phyloP scores from a whole-genome alignment of 1,139 yeast genomes.

The Pichia sp. region DNA sequence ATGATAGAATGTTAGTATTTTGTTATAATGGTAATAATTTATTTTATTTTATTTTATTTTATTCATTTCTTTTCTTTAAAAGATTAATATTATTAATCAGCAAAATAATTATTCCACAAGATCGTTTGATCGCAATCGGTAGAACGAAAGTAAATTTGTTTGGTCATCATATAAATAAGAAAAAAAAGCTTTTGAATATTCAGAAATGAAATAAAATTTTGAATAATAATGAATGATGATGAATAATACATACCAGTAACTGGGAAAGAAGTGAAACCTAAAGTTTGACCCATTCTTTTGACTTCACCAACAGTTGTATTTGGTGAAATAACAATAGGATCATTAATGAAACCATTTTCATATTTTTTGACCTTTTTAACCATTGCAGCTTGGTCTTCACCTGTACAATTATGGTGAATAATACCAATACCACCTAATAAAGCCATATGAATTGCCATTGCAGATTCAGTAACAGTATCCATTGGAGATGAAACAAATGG shows the following conservation, averaged over 20 bases:
- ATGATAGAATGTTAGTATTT: slow-evolving; percentile 7
- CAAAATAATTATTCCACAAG: slow-evolving; percentile 70
- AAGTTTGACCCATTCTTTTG: slow-evolving; percentile 57
- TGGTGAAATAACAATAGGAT: slow-evolving; percentile 84
- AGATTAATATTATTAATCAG: slow-evolving; percentile 31
- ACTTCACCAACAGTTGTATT: slow-evolving; percentile 74
- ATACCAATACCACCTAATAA: slow-evolving; percentile 98
- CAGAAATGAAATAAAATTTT: neutral
- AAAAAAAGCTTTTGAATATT: slow-evolving; percentile 4
- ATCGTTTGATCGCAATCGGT: slow-evolving; percentile 97
- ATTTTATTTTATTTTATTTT: neutral
- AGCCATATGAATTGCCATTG: slow-evolving; percentile 99
- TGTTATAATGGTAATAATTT: neutral
- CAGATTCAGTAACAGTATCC: slow-evolving; percentile 98
- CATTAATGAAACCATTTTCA: slow-evolving; percentile 96
- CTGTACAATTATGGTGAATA: slow-evolving; percentile 92
- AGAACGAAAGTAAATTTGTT: slow-evolving; percentile 89
- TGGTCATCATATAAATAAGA: slow-evolving; percentile 52
- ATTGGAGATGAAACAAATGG: slow-evolving; percentile 98
- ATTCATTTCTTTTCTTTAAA: neutral
- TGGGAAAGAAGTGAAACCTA: slow-evolving; percentile 97
- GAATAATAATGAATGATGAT: neutral
- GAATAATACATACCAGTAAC: slow-evolving; percentile 87
- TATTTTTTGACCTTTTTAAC: slow-evolving; percentile 92
- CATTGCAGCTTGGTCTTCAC: slow-evolving; percentile 98